Base-by-base conservation (phyloP, 768 basidiomycete species). In the Phallus indusiatus region DNA sequence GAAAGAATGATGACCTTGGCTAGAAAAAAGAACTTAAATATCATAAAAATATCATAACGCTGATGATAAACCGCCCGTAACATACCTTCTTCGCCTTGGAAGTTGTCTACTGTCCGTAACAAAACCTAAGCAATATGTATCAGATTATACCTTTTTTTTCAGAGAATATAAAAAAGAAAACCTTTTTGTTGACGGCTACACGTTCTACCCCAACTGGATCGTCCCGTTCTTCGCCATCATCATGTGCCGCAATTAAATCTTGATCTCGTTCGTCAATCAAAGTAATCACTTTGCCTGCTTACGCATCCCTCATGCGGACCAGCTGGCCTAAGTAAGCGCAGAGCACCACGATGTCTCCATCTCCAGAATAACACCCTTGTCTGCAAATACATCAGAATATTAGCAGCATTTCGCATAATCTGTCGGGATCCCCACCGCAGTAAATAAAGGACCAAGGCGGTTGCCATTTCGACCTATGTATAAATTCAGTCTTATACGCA, bases 101-200 rank as follows among this genome's bases (percentile, higher is more conserved):
- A 90, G 53, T 84, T 88, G 62, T 91, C 88, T 1, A 90, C 79
- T 0, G 88, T 90, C 7, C 88, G 79, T 5, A 90, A 72, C 8
- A 80, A 77, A 47, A 88, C 79, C 86, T 88, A n/a, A n/a, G 16
- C 11, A 48, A 17, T 28, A 53, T 6, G 54, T 53, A 8, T 28
- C 22, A 46, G 42, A 35, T 0, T 2, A 53, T 14, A 17, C 54
- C 11, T 21, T 50, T n/a, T n/a, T n/a, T n/a, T 14, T 22, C 37
- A 11, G 9, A 4, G 6, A 47, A 6, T 17, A 4, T 47, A 24
- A 50, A 16, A 10, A 54, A 33, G 12, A 14, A 24, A 14, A 86
- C 86, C 47, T 78, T 73, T 63, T 72, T 76, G 1, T 81, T 71
- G 1, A 86, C 79, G 52, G 76, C 69, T 18, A 86, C 73, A 35